Percentiles rank a stretch among this genome's conserved stretches.
phyloP scores from a whole-genome alignment of 139 green algal genomes.

The Chloropicon primus region DNA sequence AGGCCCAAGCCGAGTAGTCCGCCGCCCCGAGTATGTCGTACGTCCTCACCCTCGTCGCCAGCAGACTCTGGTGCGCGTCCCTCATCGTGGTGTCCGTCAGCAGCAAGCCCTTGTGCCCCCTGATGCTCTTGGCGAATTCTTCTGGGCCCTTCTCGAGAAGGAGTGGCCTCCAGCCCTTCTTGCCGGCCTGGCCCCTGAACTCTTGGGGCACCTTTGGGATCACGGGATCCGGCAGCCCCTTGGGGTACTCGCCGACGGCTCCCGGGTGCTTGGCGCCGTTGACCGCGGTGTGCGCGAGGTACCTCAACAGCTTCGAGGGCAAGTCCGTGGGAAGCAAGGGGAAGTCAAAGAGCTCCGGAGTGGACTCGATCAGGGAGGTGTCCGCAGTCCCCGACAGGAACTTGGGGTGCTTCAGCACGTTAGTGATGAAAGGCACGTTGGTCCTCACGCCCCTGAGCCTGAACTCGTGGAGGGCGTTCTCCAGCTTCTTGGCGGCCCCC shows the following conservation, averaged over 20 bases:
- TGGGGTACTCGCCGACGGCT: constrained; percentile 21
- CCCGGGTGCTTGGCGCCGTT: constrained; percentile 74
- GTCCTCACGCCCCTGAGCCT: constrained; percentile 85
- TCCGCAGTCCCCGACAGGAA: constrained; percentile 50
- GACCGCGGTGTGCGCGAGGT: constrained; percentile 55
- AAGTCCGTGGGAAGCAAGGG: neutral
- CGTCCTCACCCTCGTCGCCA: constrained; percentile 75
- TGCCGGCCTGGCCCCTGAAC: constrained; percentile 3
- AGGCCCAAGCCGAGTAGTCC: constrained; percentile 38
- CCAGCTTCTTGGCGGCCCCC: constrained; percentile 69
- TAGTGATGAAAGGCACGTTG: constrained; percentile 83
- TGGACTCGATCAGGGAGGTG: constrained; percentile 72
- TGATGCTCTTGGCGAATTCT: constrained; percentile 64
- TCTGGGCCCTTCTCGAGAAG: constrained; percentile 57
- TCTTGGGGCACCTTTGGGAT: neutral
- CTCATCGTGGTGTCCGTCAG: constrained; percentile 87
- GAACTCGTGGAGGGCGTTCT: constrained; percentile 76
- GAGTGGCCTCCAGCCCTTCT: constrained; percentile 58
- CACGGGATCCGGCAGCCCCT: constrained; percentile 22
- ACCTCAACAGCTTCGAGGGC: constrained; percentile 49
- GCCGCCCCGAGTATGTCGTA: constrained; percentile 67
- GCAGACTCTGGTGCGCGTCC: constrained; percentile 79
- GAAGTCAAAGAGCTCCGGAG: constrained; percentile 55
- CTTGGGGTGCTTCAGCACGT: constrained; percentile 72
- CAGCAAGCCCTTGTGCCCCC: constrained; percentile 70